Percentiles rank a stretch among this genome's conserved stretches.
phyloP scores from a whole-genome alignment of 2,329 filamentous ascomycete species.

The Sclerotinia trifoliorum region DNA sequence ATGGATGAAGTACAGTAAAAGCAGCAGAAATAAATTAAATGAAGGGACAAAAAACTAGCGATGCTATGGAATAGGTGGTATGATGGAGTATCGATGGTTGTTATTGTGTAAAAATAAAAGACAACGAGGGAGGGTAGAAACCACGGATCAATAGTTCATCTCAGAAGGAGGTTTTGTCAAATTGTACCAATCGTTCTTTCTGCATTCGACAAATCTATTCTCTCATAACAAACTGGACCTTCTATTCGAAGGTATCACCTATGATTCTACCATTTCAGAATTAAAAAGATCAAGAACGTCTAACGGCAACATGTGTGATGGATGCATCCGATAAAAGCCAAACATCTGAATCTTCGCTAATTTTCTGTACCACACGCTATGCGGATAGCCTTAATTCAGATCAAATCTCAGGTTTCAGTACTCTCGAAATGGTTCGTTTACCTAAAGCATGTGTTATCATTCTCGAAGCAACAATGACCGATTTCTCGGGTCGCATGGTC shows the following conservation, averaged over 20 bases:
- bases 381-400: neutral
- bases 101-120: neutral
- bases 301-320: neutral
- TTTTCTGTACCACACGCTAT: neutral
- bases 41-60: neutral
- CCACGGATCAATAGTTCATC: neutral
- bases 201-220: neutral
- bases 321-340: neutral
- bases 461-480: slow-evolving; percentile 6
- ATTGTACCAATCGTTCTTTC: neutral
- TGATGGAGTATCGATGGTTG: neutral
- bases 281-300: neutral
- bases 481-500: neutral
- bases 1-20: neutral
- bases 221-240: neutral
- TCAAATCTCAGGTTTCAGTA: neutral
- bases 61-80: too few relatives aligned
- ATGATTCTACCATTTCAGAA: neutral
- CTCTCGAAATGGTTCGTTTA: neutral
- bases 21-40: neutral
- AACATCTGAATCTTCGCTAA: neutral
- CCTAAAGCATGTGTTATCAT: slow-evolving; percentile 5
- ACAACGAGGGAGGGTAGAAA: too few relatives aligned
- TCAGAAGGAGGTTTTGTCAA: neutral
- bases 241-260: too few relatives aligned